Evolutionary conservation across 441 rosid genomes (phyloP), one percentile per base, ranked within the genome.

Genomic region (Cnidoscolus chayamansa): DNA sequence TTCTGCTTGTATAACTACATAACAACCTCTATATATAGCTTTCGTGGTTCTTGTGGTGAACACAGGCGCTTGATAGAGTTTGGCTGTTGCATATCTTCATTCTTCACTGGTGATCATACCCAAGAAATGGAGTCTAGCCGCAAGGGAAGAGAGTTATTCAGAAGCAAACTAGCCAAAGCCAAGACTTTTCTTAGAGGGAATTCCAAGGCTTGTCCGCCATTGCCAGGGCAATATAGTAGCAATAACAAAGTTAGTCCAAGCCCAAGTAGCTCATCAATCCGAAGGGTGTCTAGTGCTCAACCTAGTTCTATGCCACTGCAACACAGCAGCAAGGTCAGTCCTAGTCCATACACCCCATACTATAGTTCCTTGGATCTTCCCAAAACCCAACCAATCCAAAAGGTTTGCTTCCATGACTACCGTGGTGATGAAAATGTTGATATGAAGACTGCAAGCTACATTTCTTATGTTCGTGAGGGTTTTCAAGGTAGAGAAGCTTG

Each of bases 371-470:
- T 37, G 3, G 63, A 55, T 71, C 62, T 70, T 35, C 45, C 62
- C 0, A 4, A 53, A 20, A 20, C 1, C 45, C 78, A 72, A 17
- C 15, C 76, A 15, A 30, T 43, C 53, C 77, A 71, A 0, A 73
- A 53, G 68, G 63, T 59, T 62, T 43, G 58, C 48, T 65, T 68
- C 37, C 50, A 61, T 20, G 79, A 76, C 50, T 35, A 16, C 17
- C 73, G 73, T 10, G 85, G 75, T 3, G 87, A 80, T 15, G 86
- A 75, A 74, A 74, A 85, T 66, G 85, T 82, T 25, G 86, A 87
- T 65, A 6, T n/a, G 59, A 81, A 72, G 70, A 81, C 88, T 5
- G 49, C 81, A 7, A 69, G 64, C 63, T 84, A 80, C 65, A 87
- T 84, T 62, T 49, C 73, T 1, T 15, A 19, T 3, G 88, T 78